Evolutionary conservation across 345 rosid genomes (phyloP).

Genomic region (Salix caprea): DNA sequence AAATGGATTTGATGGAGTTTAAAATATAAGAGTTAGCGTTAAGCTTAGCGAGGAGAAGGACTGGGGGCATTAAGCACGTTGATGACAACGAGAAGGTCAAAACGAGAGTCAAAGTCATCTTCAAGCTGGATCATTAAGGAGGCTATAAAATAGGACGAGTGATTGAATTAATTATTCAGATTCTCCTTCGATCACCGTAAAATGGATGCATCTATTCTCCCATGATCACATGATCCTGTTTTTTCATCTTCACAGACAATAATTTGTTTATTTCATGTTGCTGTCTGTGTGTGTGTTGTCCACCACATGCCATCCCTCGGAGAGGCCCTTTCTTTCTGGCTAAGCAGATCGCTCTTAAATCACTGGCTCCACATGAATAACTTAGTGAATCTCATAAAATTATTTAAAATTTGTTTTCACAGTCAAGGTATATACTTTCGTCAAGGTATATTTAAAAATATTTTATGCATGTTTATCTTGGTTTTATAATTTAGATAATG

Average conservation of each 20-base stretch:
- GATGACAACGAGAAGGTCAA: neutral
- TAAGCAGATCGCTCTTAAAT: neutral
- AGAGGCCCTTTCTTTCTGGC: fast-evolving
- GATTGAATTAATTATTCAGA: neutral
- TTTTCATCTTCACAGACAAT: neutral
- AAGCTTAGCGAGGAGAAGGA: neutral
- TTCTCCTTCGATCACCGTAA: neutral
- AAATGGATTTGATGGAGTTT: neutral
- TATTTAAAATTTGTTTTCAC: no score
- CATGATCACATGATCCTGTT: neutral
- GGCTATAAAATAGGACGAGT: no score
- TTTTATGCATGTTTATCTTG: no score
- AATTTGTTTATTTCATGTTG: neutral
- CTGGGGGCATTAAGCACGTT: neutral
- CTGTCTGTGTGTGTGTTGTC: neutral
- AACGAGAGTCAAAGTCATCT: neutral
- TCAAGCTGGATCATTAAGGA: neutral
- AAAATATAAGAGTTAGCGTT: neutral
- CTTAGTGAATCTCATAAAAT: neutral
- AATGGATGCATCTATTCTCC: neutral
- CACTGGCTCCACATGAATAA: neutral
- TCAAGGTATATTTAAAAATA: no score
- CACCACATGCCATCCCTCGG: neutral
- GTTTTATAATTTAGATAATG: no score
- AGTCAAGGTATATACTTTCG: no score